Evolutionary conservation across 2,329 filamentous ascomycete genomes (phyloP).

Genomic region (Paracamarosporium sp.): DNA sequence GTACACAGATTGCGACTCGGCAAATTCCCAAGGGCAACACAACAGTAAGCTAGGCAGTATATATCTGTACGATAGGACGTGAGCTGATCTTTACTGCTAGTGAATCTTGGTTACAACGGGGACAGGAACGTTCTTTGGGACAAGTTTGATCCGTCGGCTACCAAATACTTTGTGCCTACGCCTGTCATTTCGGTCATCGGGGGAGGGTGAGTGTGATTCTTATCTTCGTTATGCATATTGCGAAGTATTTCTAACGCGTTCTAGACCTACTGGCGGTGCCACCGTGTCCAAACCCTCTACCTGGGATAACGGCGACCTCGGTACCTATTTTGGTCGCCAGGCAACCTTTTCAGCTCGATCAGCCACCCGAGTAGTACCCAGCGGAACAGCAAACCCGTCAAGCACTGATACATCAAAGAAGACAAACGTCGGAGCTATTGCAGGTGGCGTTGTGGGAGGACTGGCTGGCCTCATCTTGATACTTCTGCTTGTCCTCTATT

Average conservation of each 20-base stretch:
- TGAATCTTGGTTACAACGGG: constrained; percentile 61
- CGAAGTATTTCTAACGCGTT: constrained; percentile 22
- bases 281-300: constrained; percentile 59
- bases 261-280: constrained; percentile 58
- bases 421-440: constrained; percentile 45
- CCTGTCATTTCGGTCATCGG: constrained; percentile 58
- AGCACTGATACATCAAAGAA: constrained; percentile 19
- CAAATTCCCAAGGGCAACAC: constrained; percentile 62
- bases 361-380: constrained; percentile 56
- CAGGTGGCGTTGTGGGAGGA: constrained; percentile 50
- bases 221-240: neutral
- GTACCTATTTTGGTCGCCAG: constrained; percentile 60
- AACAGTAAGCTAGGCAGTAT: constrained; percentile 39
- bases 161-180: constrained; percentile 62
- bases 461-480: constrained; percentile 40
- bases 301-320: constrained; percentile 60
- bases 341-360: constrained; percentile 56
- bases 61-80: neutral
- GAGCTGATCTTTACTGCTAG: neutral
- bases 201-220: constrained; percentile 38
- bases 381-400: constrained; percentile 27
- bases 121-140: constrained; percentile 58
- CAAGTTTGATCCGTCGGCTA: constrained; percentile 58
- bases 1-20: constrained; percentile 59
- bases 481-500: constrained; percentile 42